Evolutionary conservation across 768 basidiomycete genomes (phyloP).

Genomic region (Pleurotus salmoneostramineus): DNA sequence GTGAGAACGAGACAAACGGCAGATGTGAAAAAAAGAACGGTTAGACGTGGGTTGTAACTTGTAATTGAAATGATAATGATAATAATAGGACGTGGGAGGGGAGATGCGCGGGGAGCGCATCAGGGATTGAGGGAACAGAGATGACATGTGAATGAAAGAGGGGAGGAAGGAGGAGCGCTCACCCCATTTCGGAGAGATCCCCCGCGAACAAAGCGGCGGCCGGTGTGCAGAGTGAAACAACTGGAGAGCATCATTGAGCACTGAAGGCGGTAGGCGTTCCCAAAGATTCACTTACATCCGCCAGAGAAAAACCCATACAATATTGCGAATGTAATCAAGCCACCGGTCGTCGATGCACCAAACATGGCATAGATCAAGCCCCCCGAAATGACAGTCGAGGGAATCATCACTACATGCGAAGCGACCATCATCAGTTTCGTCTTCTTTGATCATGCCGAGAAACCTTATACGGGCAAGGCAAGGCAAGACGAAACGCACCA

Average conservation of each 20-base stretch:
- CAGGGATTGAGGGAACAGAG: neutral
- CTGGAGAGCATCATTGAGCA: slow-evolving; percentile 17
- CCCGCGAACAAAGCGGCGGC: slow-evolving; percentile 32
- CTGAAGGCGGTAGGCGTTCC: neutral
- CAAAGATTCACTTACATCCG: slow-evolving; percentile 31
- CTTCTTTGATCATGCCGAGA: neutral
- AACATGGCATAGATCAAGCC: slow-evolving; percentile 48
- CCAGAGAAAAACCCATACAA: slow-evolving; percentile 57
- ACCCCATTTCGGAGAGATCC: slow-evolving; percentile 46
- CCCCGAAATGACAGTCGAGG: slow-evolving; percentile 34
- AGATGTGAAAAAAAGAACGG: too few relatives aligned
- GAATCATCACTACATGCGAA: slow-evolving; percentile 34
- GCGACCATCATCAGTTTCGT: neutral
- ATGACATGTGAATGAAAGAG: neutral
- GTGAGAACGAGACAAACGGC: too few relatives aligned
- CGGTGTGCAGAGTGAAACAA: slow-evolving; percentile 35
- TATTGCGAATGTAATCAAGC: slow-evolving; percentile 39
- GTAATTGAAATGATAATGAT: too few relatives aligned
- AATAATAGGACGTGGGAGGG: too few relatives aligned
- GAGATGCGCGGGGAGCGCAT: too few relatives aligned
- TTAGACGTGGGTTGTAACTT: too few relatives aligned
- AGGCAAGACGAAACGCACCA: slow-evolving; percentile 21
- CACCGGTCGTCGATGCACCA: slow-evolving; percentile 36
- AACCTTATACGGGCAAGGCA: neutral
- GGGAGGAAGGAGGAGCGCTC: slow-evolving; percentile 7